Percentiles rank a stretch among this genome's conserved stretches.
These are phyloP conservation scores for Saccharomyces eubayanus DNA, from an alignment of 805 yeast genomes.

Conservation along the genomic window DNA sequence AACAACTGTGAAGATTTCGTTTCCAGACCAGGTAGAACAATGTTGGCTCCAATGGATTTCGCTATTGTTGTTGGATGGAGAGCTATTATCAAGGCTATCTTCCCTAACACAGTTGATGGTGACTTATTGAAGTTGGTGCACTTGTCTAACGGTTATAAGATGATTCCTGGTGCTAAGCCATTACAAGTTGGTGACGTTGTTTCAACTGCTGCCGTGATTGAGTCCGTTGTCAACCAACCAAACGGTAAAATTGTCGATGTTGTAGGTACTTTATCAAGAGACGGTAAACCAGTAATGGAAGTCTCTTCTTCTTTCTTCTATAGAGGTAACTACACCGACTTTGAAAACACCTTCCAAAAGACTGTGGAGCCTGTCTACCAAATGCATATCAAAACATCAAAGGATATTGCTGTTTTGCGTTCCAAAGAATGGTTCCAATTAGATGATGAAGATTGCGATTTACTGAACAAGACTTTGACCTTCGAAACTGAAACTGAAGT, in stretches of 20 bases:
- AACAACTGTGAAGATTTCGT: slow-evolving; percentile 95
- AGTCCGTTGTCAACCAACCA: slow-evolving; percentile 81
- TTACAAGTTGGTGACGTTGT: slow-evolving; percentile 83
- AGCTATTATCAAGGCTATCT: slow-evolving; percentile 94
- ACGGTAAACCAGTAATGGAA: slow-evolving; percentile 76
- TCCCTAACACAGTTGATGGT: slow-evolving; percentile 95
- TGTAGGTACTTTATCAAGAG: slow-evolving; percentile 76
- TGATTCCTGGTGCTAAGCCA: slow-evolving; percentile 87
- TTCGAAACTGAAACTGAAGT: slow-evolving; percentile 84
- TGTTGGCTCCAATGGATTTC: slow-evolving; percentile 97
- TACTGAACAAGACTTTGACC: slow-evolving; percentile 71
- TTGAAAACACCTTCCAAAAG: slow-evolving; percentile 85
- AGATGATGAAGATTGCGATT: slow-evolving; percentile 55
- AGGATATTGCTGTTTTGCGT: slow-evolving; percentile 86
- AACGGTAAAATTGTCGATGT: slow-evolving; percentile 96
- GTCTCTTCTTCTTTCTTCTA: slow-evolving; percentile 92
- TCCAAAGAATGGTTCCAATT: slow-evolving; percentile 98
- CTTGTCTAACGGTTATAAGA: slow-evolving; percentile 86
- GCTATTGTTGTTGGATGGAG: slow-evolving; percentile 98
- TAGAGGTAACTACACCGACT: slow-evolving; percentile 86
- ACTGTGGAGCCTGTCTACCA: slow-evolving; percentile 81
- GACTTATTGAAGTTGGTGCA: slow-evolving; percentile 91
- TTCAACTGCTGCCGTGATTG: slow-evolving; percentile 72
- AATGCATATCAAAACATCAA: slow-evolving; percentile 59
- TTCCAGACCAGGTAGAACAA: slow-evolving; percentile 71